Evolutionary conservation across 495 filamentous ascomycete species (phyloP).

Genomic region (Talaromyces wortmannii): DNA sequence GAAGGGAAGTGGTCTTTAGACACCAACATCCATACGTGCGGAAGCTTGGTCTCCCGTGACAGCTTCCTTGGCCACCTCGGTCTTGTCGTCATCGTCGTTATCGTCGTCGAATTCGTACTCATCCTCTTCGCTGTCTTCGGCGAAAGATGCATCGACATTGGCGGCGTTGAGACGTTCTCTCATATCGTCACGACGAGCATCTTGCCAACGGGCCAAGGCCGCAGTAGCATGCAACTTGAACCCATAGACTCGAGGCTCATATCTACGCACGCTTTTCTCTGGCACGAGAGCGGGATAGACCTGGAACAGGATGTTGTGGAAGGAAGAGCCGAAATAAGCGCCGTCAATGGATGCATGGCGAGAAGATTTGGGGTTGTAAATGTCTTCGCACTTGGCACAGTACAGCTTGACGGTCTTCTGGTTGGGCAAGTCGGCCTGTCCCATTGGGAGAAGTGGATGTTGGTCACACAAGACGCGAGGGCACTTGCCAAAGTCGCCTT

Average conservation of each 20-base stretch:
- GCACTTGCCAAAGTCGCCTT: conserved; percentile 96
- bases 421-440: conserved; percentile 79
- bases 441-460: conserved; percentile 89
- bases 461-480: conserved; percentile 89
- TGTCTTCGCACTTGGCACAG: conserved; percentile 93
- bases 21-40: conserved; percentile 37
- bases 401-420: conserved; percentile 89
- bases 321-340: conserved; percentile 94
- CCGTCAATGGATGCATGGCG: conserved; percentile 93
- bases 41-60: conserved; percentile 34
- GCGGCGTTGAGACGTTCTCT: conserved; percentile 53
- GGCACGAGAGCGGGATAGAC: conserved; percentile 89
- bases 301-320: conserved; percentile 98
- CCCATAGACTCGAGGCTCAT: conserved; percentile 84
- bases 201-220: conserved; percentile 87
- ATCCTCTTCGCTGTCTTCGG: conserved; percentile 47
- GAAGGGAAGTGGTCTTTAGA: conserved; percentile 13
- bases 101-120: conserved; percentile 38
- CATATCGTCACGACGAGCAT: conserved; percentile 70
- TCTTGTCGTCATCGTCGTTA: conserved; percentile 36
- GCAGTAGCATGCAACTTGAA: conserved; percentile 92
- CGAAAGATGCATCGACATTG: conserved; percentile 49
- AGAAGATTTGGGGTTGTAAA: conserved; percentile 98
- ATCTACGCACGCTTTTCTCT: conserved; percentile 74
- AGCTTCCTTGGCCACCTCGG: conserved; percentile 16